phyloP scores from a whole-genome alignment of 2,329 filamentous ascomycete genomes.

The Curvularia hawaiiensis region DNA sequence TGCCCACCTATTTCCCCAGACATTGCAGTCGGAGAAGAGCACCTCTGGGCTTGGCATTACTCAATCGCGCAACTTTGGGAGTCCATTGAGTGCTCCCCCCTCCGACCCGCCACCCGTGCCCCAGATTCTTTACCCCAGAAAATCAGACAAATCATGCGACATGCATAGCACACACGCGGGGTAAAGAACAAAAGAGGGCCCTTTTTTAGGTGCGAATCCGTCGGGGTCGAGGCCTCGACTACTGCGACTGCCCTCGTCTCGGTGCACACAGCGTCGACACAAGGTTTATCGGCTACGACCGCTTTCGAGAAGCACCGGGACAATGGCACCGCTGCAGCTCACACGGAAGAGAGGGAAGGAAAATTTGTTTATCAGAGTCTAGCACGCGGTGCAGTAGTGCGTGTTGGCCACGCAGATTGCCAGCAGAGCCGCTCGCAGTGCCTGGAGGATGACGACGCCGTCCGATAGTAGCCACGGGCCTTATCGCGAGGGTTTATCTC shows the following conservation, averaged over 20 bases:
- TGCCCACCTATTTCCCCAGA: not conserved
- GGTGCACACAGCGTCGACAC: not conserved
- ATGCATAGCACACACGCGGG: slow-evolving; percentile 4
- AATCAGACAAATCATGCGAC: slow-evolving; percentile 1
- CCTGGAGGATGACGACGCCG: not conserved
- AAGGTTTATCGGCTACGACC: not conserved
- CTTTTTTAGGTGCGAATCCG: not conserved
- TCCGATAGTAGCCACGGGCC: not conserved
- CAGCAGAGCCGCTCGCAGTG: slow-evolving; percentile 10
- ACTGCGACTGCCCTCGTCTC: slow-evolving; percentile 1
- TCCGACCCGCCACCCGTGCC: not conserved
- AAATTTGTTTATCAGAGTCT: not conserved
- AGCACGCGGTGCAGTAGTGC: slow-evolving; percentile 7
- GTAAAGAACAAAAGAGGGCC: not conserved
- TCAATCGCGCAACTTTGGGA: slow-evolving; percentile 8
- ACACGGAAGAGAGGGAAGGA: not conserved
- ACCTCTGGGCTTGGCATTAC: slow-evolving; percentile 14
- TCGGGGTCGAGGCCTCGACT: not conserved
- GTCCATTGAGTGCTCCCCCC: no score
- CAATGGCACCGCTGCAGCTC: not conserved
- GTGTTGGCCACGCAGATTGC: not conserved
- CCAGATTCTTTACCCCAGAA: slow-evolving; percentile 13
- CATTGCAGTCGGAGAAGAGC: not conserved
- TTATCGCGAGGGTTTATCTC: not conserved
- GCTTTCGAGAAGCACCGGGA: not conserved